Conservation (phyloP, 176 grass and related monocot species). For the Tuctoria greenei region DNA sequence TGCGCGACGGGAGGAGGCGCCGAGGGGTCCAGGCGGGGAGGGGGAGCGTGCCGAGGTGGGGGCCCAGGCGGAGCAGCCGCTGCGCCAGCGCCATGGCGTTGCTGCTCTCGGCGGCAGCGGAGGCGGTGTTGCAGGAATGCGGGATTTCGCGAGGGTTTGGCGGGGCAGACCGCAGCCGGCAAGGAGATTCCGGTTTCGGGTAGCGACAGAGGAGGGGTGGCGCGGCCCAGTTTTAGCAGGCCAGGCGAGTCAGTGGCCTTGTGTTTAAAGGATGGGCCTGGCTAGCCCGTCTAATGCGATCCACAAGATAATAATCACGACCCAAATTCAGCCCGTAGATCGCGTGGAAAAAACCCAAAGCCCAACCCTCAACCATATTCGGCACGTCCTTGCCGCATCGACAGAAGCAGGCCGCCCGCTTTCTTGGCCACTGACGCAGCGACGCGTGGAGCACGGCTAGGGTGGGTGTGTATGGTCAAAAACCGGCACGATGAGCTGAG, state of each 20-base stretch:
- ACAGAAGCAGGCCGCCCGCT: too few species aligned
- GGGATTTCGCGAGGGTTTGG: slow-evolving; percentile 14
- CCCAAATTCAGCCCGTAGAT: background rate
- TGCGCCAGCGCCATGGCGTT: slow-evolving; percentile 44
- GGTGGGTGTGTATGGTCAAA: background rate
- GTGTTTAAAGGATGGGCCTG: background rate
- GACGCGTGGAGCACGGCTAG: background rate
- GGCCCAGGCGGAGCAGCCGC: slow-evolving; percentile 29
- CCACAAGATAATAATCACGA: too few species aligned
- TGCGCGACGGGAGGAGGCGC: slow-evolving; percentile 34
- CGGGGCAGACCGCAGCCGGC: background rate
- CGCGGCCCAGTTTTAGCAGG: background rate
- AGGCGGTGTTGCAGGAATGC: too few species aligned
- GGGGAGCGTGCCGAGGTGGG: background rate
- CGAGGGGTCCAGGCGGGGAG: background rate
- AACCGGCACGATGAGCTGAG: too few species aligned
- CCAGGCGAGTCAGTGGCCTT: background rate
- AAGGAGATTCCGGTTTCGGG: too few species aligned
- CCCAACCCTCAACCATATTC: background rate
- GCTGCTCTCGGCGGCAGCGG: background rate
- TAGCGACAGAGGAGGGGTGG: background rate
- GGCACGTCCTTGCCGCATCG: background rate
- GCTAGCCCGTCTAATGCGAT: background rate
- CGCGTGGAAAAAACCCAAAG: background rate
- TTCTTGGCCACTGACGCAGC: too few species aligned